Conservation (phyloP, 2,329 filamentous ascomycete genomes). For the Epichloe hybrida region DNA sequence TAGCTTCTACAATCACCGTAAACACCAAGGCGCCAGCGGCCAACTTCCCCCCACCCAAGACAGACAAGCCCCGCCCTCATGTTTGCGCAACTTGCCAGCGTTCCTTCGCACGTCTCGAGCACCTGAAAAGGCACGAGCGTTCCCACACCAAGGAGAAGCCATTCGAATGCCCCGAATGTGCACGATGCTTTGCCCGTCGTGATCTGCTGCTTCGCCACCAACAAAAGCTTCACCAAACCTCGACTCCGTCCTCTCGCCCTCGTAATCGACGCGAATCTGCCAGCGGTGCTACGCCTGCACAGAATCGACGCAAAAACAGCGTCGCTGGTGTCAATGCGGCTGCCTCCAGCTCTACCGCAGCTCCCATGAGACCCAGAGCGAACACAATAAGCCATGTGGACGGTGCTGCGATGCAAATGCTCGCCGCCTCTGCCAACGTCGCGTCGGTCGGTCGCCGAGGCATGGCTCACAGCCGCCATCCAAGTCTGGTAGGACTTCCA, state of each 20-base stretch:
- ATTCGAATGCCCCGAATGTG: slow-evolving; percentile 91
- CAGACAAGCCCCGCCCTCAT: slow-evolving; percentile 92
- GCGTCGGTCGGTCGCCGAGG: slow-evolving; percentile 29
- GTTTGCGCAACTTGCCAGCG: slow-evolving; percentile 83
- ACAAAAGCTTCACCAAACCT: slow-evolving; percentile 94
- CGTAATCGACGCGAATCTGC: slow-evolving; percentile 84
- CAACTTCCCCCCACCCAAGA: slow-evolving; percentile 75
- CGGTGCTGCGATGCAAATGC: slow-evolving; percentile 57
- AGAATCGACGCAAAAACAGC: slow-evolving; percentile 80
- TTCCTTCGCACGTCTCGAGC: slow-evolving; percentile 88
- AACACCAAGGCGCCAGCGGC: slow-evolving; percentile 29
- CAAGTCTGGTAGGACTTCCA: slow-evolving; percentile 57
- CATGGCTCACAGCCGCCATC: slow-evolving; percentile 55
- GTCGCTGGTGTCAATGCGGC: slow-evolving; percentile 46
- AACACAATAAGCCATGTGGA: slow-evolving; percentile 97
- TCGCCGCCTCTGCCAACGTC: slow-evolving; percentile 42
- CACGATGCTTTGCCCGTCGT: slow-evolving; percentile 84
- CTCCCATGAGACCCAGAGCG: slow-evolving; percentile 69
- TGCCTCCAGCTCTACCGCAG: slow-evolving; percentile 30
- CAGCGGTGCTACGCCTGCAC: slow-evolving; percentile 51
- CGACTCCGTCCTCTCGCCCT: slow-evolving; percentile 73
- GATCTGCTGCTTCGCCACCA: slow-evolving; percentile 89
- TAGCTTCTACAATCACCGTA: slow-evolving; percentile 38
- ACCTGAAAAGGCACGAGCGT: slow-evolving; percentile 91
- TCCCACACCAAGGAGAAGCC: slow-evolving; percentile 99